Evolutionary conservation across 179 eudicot genomes (phyloP).

Genomic region (Beta lomatogona): DNA sequence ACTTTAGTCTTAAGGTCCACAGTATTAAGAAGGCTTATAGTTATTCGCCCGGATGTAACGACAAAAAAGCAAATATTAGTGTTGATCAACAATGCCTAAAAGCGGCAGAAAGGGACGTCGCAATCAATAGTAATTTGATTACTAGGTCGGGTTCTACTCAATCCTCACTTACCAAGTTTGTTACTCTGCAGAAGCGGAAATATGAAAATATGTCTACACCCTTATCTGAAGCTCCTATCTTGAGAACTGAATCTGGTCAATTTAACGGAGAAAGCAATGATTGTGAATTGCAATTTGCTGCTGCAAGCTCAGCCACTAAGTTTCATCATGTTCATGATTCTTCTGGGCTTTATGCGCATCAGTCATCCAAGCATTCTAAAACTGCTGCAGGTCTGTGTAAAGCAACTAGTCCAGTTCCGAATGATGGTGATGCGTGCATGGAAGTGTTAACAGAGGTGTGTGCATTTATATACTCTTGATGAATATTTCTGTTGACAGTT

Average conservation of each 20-base stretch:
- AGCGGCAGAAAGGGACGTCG: conserved; percentile 29
- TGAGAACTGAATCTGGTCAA: conserved; percentile 54
- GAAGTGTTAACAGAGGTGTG: conserved; percentile 39
- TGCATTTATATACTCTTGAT: conserved; percentile 4
- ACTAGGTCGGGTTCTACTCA: conserved; percentile 45
- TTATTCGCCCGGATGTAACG: conserved; percentile 30
- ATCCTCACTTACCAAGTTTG: conserved; percentile 63
- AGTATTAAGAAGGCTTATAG: conserved; percentile 40
- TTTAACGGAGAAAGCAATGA: conserved; percentile 35
- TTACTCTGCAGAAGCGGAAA: conserved; percentile 66
- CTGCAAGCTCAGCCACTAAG: conserved; percentile 29
- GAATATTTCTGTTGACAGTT: conserved; percentile 5
- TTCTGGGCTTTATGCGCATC: conserved; percentile 37
- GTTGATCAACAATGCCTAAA: conserved; percentile 9
- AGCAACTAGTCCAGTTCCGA: conserved; percentile 28
- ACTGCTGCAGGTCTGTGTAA: conserved; percentile 25
- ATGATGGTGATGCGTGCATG: conserved; percentile 26
- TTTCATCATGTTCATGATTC: conserved; percentile 35
- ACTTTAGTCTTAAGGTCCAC: conserved; percentile 47
- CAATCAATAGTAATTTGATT: conserved; percentile 24
- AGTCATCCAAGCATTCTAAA: conserved; percentile 39
- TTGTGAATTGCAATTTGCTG: conserved; percentile 21
- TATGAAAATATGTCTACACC: conserved; percentile 54
- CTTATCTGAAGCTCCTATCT: conserved; percentile 80
- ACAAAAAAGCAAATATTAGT: conserved; percentile 14